A percentile compares a stretch with the other conserved stretches of the same genome.
Evolutionary conservation across 2,329 filamentous ascomycete species (phyloP).

Genomic region (Xylaria hypoxylon): DNA sequence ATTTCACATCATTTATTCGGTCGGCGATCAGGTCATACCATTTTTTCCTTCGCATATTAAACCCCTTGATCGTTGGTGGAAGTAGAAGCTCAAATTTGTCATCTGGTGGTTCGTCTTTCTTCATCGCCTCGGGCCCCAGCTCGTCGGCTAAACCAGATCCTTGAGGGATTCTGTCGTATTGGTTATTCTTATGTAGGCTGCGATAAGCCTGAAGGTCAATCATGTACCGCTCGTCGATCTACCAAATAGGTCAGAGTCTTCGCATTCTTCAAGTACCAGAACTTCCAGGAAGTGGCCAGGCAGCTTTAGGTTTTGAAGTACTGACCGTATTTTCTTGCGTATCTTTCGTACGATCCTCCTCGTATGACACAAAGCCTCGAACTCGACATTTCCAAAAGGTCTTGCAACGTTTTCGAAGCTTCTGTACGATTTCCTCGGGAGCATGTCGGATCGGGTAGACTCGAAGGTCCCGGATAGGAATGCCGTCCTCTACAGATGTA

Average conservation of each 20-base stretch:
- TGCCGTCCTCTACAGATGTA: too few species aligned
- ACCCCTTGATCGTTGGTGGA: conserved; percentile 26
- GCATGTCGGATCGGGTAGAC: conserved; percentile 6
- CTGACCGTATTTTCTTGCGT: conserved; percentile 15
- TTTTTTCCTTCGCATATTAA: conserved; percentile 28
- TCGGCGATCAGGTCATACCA: conserved; percentile 21
- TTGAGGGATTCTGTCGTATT: background rate
- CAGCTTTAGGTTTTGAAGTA: background rate
- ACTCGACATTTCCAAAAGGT: conserved; percentile 23
- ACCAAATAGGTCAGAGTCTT: too few species aligned
- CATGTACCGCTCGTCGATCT: conserved; percentile 24
- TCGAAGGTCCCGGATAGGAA: too few species aligned
- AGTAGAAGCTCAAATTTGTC: conserved; percentile 23
- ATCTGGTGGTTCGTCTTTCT: conserved; percentile 19
- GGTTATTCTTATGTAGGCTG: conserved; percentile 23
- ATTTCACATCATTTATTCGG: conserved; percentile 1
- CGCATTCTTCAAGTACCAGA: too few species aligned
- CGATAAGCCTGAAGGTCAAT: conserved; percentile 24
- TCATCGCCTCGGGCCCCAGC: conserved; percentile 15
- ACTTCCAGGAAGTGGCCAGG: too few species aligned
- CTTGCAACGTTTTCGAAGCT: conserved; percentile 9
- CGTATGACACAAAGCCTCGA: conserved; percentile 15
- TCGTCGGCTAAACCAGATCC: background rate
- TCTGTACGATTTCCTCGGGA: background rate
- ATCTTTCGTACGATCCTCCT: conserved; percentile 5